These are phyloP conservation scores for Microsporum audouinii DNA, from an alignment of 2,329 filamentous ascomycete genomes.

Conservation along the genomic window DNA sequence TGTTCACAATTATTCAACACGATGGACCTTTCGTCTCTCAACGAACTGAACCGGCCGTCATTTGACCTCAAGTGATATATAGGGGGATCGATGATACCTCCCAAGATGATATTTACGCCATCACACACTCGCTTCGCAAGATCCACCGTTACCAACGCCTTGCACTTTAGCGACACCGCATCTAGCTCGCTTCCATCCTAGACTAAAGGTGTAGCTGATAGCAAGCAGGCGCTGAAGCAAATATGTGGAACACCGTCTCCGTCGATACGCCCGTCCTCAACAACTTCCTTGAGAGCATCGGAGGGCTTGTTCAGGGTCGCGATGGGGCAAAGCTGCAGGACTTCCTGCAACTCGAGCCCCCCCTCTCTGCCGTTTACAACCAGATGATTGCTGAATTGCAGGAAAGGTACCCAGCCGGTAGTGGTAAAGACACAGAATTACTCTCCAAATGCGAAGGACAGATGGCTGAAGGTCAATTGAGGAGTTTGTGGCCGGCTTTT, in stretches of 20 bases:
- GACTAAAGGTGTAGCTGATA: background rate
- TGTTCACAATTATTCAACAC: too few species aligned
- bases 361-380: constrained; percentile 54
- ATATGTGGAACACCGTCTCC: constrained; percentile 11
- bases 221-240: background rate
- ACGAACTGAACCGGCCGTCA: too few species aligned
- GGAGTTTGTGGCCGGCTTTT: constrained; percentile 64
- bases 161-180: background rate
- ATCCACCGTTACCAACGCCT: background rate
- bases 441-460: constrained; percentile 46
- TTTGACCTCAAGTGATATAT: too few species aligned
- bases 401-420: constrained; percentile 40
- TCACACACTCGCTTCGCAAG: background rate
- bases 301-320: constrained; percentile 48
- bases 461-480: constrained; percentile 53
- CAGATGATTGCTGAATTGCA: constrained; percentile 58
- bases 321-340: constrained; percentile 56
- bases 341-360: constrained; percentile 65
- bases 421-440: constrained; percentile 40
- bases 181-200: too few species aligned
- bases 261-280: constrained; percentile 50
- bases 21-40: too few species aligned
- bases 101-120: background rate
- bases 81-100: background rate
- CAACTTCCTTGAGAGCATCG: constrained; percentile 57